These are phyloP conservation scores for Thraustochytrium striatum DNA, from an alignment of 352 stramenopile species.

Conservation along the genomic window DNA sequence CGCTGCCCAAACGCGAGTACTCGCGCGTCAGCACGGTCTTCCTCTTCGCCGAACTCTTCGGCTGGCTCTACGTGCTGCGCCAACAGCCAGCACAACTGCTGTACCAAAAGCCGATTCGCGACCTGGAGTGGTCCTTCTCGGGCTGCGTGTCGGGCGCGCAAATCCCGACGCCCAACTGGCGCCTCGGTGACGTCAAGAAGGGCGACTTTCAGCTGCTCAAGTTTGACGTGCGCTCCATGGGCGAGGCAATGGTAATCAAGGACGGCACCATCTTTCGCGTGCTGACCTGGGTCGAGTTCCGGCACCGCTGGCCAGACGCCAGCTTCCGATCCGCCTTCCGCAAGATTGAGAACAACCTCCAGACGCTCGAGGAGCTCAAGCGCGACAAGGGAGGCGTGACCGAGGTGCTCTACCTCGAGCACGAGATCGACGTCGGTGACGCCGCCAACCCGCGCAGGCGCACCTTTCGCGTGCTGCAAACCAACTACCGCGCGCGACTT, in stretches of 20 bases:
- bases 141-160: neutral
- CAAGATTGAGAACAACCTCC: neutral
- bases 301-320: neutral
- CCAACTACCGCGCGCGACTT: neutral
- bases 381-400: neutral
- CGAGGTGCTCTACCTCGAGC: neutral
- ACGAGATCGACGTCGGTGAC: neutral
- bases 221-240: slow-evolving; percentile 8
- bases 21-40: neutral
- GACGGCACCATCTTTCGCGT: neutral
- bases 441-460: neutral
- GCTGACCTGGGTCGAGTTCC: slow-evolving; percentile 4
- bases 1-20: slow-evolving; percentile 4
- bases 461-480: neutral
- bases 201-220: slow-evolving; percentile 13
- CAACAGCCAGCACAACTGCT: slow-evolving; percentile 35
- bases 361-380: neutral
- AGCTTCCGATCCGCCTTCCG: neutral
- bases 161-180: neutral
- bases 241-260: slow-evolving; percentile 26
- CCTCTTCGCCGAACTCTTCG: slow-evolving; percentile 42
- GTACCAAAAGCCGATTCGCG: neutral
- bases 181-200: neutral
- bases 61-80: slow-evolving; percentile 26
- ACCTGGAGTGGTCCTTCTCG: slow-evolving; percentile 24